Evolutionary conservation across 176 grass and related monocot species (phyloP).

Genomic region (Areca catechu): DNA sequence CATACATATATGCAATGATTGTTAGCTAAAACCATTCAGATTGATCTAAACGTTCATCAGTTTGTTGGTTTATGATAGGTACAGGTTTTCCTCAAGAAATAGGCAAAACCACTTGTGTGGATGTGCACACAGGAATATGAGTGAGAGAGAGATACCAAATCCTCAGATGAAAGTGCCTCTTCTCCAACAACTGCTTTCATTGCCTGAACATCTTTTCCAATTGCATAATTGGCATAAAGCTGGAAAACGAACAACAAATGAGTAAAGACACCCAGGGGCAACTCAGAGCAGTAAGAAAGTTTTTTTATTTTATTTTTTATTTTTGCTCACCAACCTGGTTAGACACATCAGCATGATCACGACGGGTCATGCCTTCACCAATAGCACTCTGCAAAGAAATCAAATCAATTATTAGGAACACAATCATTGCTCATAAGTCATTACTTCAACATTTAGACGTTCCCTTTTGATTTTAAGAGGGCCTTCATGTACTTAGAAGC

Average conservation of each 20-base stretch:
- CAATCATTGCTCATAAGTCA: too few relatives aligned
- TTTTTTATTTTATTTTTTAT: too few relatives aligned
- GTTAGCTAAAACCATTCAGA: too few relatives aligned
- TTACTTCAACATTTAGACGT: too few relatives aligned
- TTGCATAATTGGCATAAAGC: constrained; percentile 99
- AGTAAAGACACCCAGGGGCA: constrained; percentile 2
- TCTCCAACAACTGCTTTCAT: constrained; percentile 99
- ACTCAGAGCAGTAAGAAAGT: background rate
- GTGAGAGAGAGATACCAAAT: constrained; percentile 46
- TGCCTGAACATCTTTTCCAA: constrained; percentile 99
- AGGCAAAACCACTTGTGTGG: constrained; percentile 3
- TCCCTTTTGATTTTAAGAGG: too few relatives aligned
- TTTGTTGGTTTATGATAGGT: too few relatives aligned
- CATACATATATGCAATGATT: too few relatives aligned
- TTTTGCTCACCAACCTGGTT: constrained; percentile 56
- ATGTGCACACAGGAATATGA: background rate
- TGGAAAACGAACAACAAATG: constrained; percentile 24
- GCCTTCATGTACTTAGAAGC: background rate
- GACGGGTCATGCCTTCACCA: constrained; percentile 98
- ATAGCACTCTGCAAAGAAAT: constrained; percentile 76
- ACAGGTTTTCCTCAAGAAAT: too few relatives aligned
- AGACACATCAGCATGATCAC: constrained; percentile 98
- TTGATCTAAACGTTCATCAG: too few relatives aligned
- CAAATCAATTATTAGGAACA: too few relatives aligned
- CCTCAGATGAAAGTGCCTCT: constrained; percentile 96